phyloP scores from a whole-genome alignment of 2,329 filamentous ascomycete species.

The Colletotrichum spaethianum region DNA sequence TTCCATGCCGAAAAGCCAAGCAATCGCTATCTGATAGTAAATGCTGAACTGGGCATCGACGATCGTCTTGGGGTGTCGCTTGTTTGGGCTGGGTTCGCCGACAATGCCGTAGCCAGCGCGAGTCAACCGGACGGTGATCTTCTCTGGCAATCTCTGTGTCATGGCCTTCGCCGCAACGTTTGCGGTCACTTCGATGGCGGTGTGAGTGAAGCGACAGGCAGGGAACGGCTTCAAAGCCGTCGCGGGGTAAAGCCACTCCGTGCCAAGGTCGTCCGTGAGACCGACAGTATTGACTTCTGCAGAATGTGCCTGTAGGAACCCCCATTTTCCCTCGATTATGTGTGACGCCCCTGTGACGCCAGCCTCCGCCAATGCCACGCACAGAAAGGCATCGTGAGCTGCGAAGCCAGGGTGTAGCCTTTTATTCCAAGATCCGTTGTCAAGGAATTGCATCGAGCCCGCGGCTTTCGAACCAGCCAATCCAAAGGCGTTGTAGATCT shows the following conservation, averaged over 20 bases:
- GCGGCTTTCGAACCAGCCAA: conserved; percentile 46
- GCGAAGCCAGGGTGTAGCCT: conserved; percentile 48
- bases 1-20: too few species aligned
- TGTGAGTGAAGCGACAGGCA: conserved; percentile 42
- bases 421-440: conserved; percentile 49
- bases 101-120: too few species aligned
- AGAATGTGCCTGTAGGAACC: conserved; percentile 45
- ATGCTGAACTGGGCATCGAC: too few species aligned
- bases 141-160: too few species aligned
- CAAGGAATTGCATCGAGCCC: conserved; percentile 50
- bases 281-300: conserved; percentile 39
- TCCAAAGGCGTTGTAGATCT: conserved; percentile 45
- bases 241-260: too few species aligned
- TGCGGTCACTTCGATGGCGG: conserved; percentile 33
- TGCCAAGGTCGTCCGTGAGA: conserved; percentile 42
- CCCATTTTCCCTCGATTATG: conserved; percentile 45
- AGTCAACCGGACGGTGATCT: too few species aligned
- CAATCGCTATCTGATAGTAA: too few species aligned
- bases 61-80: too few species aligned
- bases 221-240: too few species aligned
- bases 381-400: conserved; percentile 47
- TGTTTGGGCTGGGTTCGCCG: too few species aligned
- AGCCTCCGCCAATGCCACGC: conserved; percentile 45
- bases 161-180: too few species aligned
- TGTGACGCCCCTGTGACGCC: conserved; percentile 45